Percentiles rank a stretch among this genome's conserved stretches.
Evolutionary conservation across 2,329 filamentous ascomycete species (phyloP).

Genomic region (Talaromyces sp.): DNA sequence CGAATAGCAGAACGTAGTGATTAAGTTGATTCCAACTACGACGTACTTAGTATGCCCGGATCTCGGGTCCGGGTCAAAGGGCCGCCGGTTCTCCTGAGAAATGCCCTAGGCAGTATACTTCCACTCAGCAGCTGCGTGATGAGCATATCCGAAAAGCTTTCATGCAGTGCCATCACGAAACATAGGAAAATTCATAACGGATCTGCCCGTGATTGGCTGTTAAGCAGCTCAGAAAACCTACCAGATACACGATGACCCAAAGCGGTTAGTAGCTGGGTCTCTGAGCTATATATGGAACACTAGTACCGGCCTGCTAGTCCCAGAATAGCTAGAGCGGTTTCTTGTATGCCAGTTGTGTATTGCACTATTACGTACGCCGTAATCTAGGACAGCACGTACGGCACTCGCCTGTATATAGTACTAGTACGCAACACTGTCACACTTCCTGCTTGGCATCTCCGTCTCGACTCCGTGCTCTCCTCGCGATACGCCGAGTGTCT

Average conservation of each 20-base stretch:
- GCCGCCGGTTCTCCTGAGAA: neutral
- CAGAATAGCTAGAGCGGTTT: neutral
- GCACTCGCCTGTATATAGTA: too few species aligned
- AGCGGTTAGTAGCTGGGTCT: neutral
- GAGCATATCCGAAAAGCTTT: neutral
- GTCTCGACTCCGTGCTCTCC: neutral
- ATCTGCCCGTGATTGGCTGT: neutral
- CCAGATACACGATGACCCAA: neutral
- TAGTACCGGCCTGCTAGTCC: neutral
- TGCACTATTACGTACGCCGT: too few species aligned
- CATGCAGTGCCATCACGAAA: constrained; percentile 5
- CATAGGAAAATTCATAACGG: neutral
- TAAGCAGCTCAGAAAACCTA: neutral
- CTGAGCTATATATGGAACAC: constrained; percentile 4
- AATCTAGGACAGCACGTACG: too few species aligned
- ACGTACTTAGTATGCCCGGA: neutral
- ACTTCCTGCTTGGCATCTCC: neutral
- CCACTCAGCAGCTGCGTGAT: neutral
- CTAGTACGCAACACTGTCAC: neutral
- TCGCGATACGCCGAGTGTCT: neutral
- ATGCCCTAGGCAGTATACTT: neutral
- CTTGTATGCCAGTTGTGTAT: too few species aligned
- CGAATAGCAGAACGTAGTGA: neutral
- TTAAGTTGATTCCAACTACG: neutral
- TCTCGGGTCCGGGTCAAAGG: neutral